A percentile compares a stretch with the other conserved stretches of the same genome.
Conservation (phyloP, 176 grass and related monocot species). For the Elaeis guineensis region DNA sequence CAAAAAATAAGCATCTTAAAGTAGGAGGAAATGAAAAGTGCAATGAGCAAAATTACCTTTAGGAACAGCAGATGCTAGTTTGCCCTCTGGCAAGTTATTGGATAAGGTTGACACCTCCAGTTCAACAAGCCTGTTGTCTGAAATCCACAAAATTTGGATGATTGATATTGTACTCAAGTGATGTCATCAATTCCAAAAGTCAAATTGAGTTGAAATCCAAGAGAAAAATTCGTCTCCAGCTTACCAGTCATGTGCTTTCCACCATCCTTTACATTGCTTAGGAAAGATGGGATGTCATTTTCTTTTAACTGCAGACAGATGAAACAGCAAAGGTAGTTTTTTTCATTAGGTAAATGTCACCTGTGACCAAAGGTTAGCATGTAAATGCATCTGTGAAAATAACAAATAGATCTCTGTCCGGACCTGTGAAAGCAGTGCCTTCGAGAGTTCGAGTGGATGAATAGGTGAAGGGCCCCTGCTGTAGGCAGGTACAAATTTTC, state of each 20-base stretch:
- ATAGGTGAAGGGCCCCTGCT: constrained; percentile 38
- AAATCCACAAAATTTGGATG: constrained; percentile 7
- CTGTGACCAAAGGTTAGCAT: too few relatives aligned
- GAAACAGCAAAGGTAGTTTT: too few relatives aligned
- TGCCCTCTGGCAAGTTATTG: constrained; percentile 26
- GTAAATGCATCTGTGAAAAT: too few relatives aligned
- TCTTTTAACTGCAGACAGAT: constrained; percentile 53
- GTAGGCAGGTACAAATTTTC: constrained; percentile 69
- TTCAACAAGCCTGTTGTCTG: constrained; percentile 42
- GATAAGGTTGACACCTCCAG: constrained; percentile 32
- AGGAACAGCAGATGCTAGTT: constrained; percentile 9
- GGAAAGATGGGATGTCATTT: constrained; percentile 47
- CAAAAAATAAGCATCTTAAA: background rate
- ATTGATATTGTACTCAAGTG: too few relatives aligned
- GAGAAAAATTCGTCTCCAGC: constrained; percentile 1
- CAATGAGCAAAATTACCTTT: constrained; percentile 34
- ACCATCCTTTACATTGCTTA: constrained; percentile 59
- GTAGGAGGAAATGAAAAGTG: too few relatives aligned
- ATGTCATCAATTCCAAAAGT: constrained; percentile 5
- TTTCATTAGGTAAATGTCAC: too few relatives aligned
- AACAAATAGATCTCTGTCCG: too few relatives aligned
- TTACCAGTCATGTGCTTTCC: constrained; percentile 51
- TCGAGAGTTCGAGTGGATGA: constrained; percentile 49
- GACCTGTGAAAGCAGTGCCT: constrained; percentile 52
- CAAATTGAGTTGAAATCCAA: too few relatives aligned